phyloP scores from a whole-genome alignment of 805 yeast genomes.

The Starmera caribaea region DNA sequence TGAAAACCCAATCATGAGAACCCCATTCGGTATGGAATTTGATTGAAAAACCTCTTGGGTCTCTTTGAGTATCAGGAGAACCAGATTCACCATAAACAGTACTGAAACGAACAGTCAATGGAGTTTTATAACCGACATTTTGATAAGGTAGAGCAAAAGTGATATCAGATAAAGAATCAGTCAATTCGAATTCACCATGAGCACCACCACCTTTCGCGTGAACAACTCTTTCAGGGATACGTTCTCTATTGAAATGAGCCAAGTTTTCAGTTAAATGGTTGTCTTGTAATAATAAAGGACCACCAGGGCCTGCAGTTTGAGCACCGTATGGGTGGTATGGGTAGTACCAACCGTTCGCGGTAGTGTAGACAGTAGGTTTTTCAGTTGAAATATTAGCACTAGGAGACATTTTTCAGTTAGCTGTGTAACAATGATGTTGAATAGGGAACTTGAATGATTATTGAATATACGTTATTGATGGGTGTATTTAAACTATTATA shows the following conservation, averaged over 20 bases:
- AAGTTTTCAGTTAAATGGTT: conserved; percentile 44
- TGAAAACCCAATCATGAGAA: conserved; percentile 62
- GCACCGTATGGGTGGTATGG: conserved; percentile 43
- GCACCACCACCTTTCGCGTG: conserved; percentile 64
- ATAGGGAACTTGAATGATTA: too few relatives aligned
- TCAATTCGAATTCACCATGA: conserved; percentile 46
- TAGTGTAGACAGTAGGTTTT: conserved; percentile 16
- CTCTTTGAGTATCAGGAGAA: conserved; percentile 56
- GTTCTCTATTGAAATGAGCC: conserved; percentile 53
- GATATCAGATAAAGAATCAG: conserved; percentile 46
- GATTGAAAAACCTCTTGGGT: conserved; percentile 61
- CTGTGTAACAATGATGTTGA: background rate
- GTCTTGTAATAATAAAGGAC: conserved; percentile 53
- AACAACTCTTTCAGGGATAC: conserved; percentile 55
- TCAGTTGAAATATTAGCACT: background rate
- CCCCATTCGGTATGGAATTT: conserved; percentile 64
- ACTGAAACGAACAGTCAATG: conserved; percentile 40
- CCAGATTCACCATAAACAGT: conserved; percentile 68
- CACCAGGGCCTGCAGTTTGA: conserved; percentile 42
- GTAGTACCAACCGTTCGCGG: conserved; percentile 47
- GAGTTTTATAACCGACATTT: conserved; percentile 30
- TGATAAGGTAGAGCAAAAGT: conserved; percentile 34
- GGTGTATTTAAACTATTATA: too few relatives aligned
- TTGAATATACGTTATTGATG: too few relatives aligned
- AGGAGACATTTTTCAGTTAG: background rate